Conservation (phyloP, 306 rosid species). For the Elaeagnus macrophylla region DNA sequence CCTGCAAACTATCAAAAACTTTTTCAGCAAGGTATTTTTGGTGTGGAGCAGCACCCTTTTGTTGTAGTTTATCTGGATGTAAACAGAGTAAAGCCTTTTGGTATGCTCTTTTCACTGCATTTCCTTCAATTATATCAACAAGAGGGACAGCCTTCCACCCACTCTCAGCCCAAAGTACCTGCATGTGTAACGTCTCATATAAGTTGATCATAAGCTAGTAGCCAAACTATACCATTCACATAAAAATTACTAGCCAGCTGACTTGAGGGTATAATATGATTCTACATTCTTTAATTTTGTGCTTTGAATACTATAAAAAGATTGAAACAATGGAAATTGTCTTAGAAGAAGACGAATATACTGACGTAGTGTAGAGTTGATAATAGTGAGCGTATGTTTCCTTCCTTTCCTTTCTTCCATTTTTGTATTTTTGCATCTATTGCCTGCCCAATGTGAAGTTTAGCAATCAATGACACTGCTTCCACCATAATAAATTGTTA, state of each 20-base stretch:
- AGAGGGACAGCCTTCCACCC: slow-evolving; percentile 96
- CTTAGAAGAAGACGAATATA: not conserved
- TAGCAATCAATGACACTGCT: not conserved
- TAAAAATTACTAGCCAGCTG: not conserved
- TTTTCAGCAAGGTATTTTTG: slow-evolving; percentile 79
- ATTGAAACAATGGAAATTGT: too few species aligned
- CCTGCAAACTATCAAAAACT: slow-evolving; percentile 87
- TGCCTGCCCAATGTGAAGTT: slow-evolving; percentile 36
- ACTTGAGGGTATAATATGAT: not conserved
- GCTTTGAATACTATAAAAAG: not conserved
- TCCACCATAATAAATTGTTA: too few species aligned
- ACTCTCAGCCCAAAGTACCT: slow-evolving; percentile 88
- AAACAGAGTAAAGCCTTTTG: slow-evolving; percentile 85
- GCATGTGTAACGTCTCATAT: not conserved
- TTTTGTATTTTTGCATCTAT: slow-evolving; percentile 62
- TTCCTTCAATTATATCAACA: slow-evolving; percentile 85
- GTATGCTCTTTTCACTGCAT: slow-evolving; percentile 80
- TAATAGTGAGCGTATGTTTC: slow-evolving; percentile 81
- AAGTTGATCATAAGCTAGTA: not conserved
- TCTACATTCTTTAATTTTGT: not conserved
- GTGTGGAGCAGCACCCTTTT: slow-evolving; percentile 71
- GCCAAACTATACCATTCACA: not conserved
- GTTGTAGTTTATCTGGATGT: slow-evolving; percentile 97
- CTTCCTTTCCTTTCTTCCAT: slow-evolving; percentile 91
- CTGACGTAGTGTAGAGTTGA: slow-evolving; percentile 86